Conservation (phyloP, 2,329 filamentous ascomycete genomes). For the Alternaria sp. region DNA sequence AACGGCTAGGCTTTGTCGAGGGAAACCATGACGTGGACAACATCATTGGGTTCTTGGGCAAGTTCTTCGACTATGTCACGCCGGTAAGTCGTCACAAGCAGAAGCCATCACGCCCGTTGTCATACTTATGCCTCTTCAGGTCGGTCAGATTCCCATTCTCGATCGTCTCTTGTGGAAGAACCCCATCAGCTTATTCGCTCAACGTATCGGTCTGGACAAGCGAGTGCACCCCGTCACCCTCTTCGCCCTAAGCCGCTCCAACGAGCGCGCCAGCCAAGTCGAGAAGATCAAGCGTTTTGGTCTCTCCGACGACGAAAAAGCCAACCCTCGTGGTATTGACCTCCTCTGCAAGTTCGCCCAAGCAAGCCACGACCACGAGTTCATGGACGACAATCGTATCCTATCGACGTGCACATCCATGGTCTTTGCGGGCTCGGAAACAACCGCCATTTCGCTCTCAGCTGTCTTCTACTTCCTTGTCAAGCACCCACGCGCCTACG, state of each 20-base stretch:
- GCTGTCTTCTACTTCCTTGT: conserved; percentile 78
- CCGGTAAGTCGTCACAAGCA: conserved; percentile 60
- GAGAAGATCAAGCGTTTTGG: conserved; percentile 58
- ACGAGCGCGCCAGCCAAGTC: conserved; percentile 67
- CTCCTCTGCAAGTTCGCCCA: conserved; percentile 76
- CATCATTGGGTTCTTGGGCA: conserved; percentile 70
- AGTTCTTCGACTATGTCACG: conserved; percentile 74
- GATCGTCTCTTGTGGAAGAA: conserved; percentile 78
- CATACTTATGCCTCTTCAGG: conserved; percentile 51
- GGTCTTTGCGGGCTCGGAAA: conserved; percentile 78
- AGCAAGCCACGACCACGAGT: conserved; percentile 71
- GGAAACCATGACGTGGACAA: conserved; percentile 77
- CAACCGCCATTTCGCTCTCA: conserved; percentile 76
- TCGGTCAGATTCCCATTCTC: conserved; percentile 78
- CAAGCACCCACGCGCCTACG: conserved; percentile 66
- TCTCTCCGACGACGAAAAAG: conserved; percentile 42
- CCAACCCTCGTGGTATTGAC: conserved; percentile 59
- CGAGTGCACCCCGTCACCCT: conserved; percentile 74
- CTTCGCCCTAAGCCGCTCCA: conserved; percentile 74
- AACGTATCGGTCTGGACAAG: conserved; percentile 72
- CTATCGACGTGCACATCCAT: conserved; percentile 76
- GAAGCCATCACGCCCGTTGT: background rate
- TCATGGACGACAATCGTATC: conserved; percentile 75
- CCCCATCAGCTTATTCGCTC: conserved; percentile 72
- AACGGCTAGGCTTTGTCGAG: conserved; percentile 78